Conservation (phyloP, 2,329 filamentous ascomycete genomes). For the Leptodontidium sp. region DNA sequence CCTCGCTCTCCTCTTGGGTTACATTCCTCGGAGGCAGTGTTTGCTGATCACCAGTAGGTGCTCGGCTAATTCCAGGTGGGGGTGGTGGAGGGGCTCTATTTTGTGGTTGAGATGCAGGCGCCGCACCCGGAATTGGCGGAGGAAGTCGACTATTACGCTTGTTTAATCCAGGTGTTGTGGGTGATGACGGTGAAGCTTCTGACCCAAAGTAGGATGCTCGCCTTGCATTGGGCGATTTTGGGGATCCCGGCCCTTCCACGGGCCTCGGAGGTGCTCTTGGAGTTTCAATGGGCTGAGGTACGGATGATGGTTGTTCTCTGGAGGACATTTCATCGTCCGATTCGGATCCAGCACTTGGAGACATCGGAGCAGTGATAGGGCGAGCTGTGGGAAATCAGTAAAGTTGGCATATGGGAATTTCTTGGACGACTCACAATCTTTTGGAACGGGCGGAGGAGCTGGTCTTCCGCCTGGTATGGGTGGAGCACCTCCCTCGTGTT, state of each 20-base stretch:
- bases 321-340: slow-evolving; percentile 87
- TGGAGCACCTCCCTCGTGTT: slow-evolving; percentile 44
- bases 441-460: slow-evolving; percentile 64
- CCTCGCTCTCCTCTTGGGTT: slow-evolving; percentile 69
- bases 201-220: slow-evolving; percentile 49
- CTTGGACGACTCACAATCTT: slow-evolving; percentile 64
- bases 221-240: slow-evolving; percentile 53
- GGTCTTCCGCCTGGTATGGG: slow-evolving; percentile 55
- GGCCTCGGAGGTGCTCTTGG: slow-evolving; percentile 56
- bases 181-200: slow-evolving; percentile 44
- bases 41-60: slow-evolving; percentile 65
- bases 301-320: slow-evolving; percentile 54
- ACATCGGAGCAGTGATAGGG: slow-evolving; percentile 65
- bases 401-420: neutral
- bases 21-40: slow-evolving; percentile 53
- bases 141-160: slow-evolving; percentile 66
- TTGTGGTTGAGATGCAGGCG: slow-evolving; percentile 56
- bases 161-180: slow-evolving; percentile 53
- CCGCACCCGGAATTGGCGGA: slow-evolving; percentile 66
- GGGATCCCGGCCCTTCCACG: slow-evolving; percentile 50
- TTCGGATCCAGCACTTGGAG: slow-evolving; percentile 80
- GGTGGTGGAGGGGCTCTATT: slow-evolving; percentile 73
- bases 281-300: slow-evolving; percentile 50
- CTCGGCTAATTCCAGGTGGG: slow-evolving; percentile 64
- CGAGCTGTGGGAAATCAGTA: slow-evolving; percentile 61